Evolutionary conservation across 805 yeast species (phyloP), one percentile per base, ranked within the genome.

Genomic region (Teunomyces aglyptinius): DNA sequence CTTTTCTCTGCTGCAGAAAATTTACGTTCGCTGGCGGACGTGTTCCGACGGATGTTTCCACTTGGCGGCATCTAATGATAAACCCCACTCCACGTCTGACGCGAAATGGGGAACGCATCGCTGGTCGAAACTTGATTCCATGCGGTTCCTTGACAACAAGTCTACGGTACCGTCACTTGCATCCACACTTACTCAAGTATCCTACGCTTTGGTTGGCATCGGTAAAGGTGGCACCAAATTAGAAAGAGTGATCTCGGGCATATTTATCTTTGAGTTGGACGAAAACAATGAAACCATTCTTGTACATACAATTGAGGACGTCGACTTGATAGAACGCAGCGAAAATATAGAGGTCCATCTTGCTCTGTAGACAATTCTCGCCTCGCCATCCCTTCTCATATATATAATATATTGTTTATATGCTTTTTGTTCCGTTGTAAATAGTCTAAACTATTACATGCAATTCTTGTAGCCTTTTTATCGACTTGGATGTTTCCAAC

Each of bases 291-390:
- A 78, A 47, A 60, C 70, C 49, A 78, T 86, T 28, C 39, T 71
- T 5, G 87, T 81, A 4, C 88, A 85, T 57, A 82, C 86, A 2
- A 73, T 86, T 27, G 92, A 86, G 53, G 77, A 82, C 54, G 72
- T 86, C 46, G 84, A 83, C 49, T 70, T 83, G 38, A 63, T 80
- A 19, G 86, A 83, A 54, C 73, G 55, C 36, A 51, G 60, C 5
- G 67, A 61, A 43, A 41, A 61, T 19, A 63, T 62, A 36, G 62
- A 55, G 24, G 55, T 61, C 18, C 22, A 19, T 24, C 19, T 26
- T 7, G 22, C 41, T 13, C 33, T 29, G 33, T 29, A 20, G 10
- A 35, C 11, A 22, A n/a, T 34, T 16, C 38, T 3, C 3, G 26
- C 26, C 10, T 24, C 11, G 11, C 38, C 15, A 35, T 2, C 16